Evolutionary conservation across 306 rosid species (phyloP).

Genomic region (Hippophae gyantsensis): DNA sequence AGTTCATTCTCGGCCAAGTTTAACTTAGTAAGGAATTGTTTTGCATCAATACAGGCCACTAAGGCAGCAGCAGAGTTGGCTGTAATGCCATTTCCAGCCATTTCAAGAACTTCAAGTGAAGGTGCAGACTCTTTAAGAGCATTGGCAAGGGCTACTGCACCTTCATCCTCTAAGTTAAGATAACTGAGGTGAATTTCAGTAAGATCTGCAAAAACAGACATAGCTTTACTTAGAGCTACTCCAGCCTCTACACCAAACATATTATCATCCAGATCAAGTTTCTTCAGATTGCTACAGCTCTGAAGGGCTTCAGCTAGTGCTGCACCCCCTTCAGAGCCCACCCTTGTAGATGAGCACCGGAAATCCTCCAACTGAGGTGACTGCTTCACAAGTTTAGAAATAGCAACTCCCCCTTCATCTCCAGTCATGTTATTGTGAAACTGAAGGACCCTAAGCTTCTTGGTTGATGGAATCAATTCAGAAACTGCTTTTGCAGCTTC

Average conservation of each 20-base stretch:
- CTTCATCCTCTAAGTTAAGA: constrained; percentile 79
- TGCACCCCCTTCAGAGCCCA: constrained; percentile 72
- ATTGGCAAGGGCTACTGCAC: constrained; percentile 53
- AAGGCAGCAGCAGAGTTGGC: constrained; percentile 47
- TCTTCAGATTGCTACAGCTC: constrained; percentile 53
- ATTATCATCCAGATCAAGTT: constrained; percentile 80
- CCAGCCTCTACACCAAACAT: constrained; percentile 91
- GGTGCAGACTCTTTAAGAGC: constrained; percentile 73
- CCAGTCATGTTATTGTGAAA: constrained; percentile 71
- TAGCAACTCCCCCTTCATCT: constrained; percentile 66
- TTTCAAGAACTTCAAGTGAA: constrained; percentile 59
- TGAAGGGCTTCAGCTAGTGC: constrained; percentile 69
- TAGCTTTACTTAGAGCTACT: constrained; percentile 53
- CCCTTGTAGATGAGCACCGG: constrained; percentile 85
- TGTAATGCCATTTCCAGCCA: constrained; percentile 80
- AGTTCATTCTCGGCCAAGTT: constrained; percentile 74
- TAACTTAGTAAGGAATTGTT: constrained; percentile 55
- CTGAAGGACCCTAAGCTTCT: constrained; percentile 73
- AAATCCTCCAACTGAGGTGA: constrained; percentile 69
- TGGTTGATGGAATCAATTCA: constrained; percentile 76
- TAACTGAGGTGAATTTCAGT: constrained; percentile 67
- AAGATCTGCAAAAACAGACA: constrained; percentile 47
- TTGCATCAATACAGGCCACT: constrained; percentile 55
- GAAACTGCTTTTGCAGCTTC: constrained; percentile 86
- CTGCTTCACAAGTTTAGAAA: constrained; percentile 46